Base-by-base conservation (phyloP, 2,329 filamentous ascomycete genomes). In the Trichophyton schoenleinii region DNA sequence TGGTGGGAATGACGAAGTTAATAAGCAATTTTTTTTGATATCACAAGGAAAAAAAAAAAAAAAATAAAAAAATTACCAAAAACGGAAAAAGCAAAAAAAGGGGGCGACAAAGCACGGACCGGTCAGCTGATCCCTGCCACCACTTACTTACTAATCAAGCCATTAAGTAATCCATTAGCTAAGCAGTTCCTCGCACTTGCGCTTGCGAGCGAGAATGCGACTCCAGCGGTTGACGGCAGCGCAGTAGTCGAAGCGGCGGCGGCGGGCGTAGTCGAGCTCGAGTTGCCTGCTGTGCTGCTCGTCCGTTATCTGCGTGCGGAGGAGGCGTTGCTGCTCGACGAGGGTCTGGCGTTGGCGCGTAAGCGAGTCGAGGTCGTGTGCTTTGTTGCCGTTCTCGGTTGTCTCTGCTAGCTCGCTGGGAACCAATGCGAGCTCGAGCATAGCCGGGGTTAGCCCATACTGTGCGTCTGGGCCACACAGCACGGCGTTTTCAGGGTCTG, bases 141-240 rank as follows among this genome's bases (percentile, higher is more conserved):
- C 8, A 58, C 41, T 44, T n/a, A 44, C 41, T 44, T n/a, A 44
- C 41, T 44, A 44, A 15, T n/a, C 55, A 58, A n/a, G 9, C 4
- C 6, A 18, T 34, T 58, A 58, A 13, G 5, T 28, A 31, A 41
- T n/a, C 25, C 20, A 25, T 31, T 31, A 58, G 3, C n/a, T 31
- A 58, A 58, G 57, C 9, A 75, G 60, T 18, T 69, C 66, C 62
- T 71, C 67, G 61, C 94, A 71, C 1, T 83, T 74, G 0, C 83
- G 84, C 67, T 86, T 85, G 63, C 85, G 83, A 0, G 87, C 87
- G 62, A 95, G 78, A 64, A 81, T 82, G 65, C 81, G 80, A 52
- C 91, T 73, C 85, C 88, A 92, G 42, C 74, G 77, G 66, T 88
- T 83, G 22, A 92, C 79, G 0, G 84, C 82, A 0, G 84, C 83